A percentile compares a stretch with the other conserved stretches of the same genome.
phyloP scores from a whole-genome alignment of 1,284 basidiomycete species.

The Naganishia cerealis region DNA sequence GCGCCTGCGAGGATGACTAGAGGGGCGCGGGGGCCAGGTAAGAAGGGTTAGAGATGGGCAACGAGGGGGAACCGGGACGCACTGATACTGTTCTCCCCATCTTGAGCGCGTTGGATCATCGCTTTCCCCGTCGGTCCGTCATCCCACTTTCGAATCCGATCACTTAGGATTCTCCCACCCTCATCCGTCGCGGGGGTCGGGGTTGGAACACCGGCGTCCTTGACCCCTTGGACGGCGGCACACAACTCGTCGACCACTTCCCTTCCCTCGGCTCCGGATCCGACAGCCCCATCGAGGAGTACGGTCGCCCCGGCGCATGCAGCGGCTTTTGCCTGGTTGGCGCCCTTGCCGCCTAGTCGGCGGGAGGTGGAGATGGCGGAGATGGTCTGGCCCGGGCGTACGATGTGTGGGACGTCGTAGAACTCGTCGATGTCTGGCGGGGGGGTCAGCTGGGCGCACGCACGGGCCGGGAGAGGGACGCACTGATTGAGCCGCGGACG shows the following conservation, averaged over 20 bases:
- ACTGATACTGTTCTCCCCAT: conserved; percentile 57
- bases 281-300: conserved; percentile 51
- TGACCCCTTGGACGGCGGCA: conserved; percentile 35
- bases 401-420: conserved; percentile 55
- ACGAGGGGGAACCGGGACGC: conserved; percentile 28
- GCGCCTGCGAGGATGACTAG: conserved; percentile 53
- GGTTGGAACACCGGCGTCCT: conserved; percentile 44
- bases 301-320: conserved; percentile 53
- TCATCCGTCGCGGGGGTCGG: conserved; percentile 35
- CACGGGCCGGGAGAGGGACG: conserved; percentile 30
- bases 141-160: conserved; percentile 22
- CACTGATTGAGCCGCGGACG: conserved; percentile 54
- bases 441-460: too few relatives aligned
- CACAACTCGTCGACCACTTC: conserved; percentile 41
- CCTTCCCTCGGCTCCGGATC: conserved; percentile 51
- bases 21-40: not conserved
- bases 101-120: conserved; percentile 55
- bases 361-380: conserved; percentile 52
- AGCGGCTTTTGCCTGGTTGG: conserved; percentile 56
- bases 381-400: conserved; percentile 57
- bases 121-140: conserved; percentile 53
- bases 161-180: conserved; percentile 43
- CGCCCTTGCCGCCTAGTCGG: conserved; percentile 57
- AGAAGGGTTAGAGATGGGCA: not conserved
- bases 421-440: conserved; percentile 54